Percentiles rank a stretch among this genome's conserved stretches.
phyloP scores from a whole-genome alignment of 2,329 filamentous ascomycete genomes.

The Penicillium digitatum region DNA sequence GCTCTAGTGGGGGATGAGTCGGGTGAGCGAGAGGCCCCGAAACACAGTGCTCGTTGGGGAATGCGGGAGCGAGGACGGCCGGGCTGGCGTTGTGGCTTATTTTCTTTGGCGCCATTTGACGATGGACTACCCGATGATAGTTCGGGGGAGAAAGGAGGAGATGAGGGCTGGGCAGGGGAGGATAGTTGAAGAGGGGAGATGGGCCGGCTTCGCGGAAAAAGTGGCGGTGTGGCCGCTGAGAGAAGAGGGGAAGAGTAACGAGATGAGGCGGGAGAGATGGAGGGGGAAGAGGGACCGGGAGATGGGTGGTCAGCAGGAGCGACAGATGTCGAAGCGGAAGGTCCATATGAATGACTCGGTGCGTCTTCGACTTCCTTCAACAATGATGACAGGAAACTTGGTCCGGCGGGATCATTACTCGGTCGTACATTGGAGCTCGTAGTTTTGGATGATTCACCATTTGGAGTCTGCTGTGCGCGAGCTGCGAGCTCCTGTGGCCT shows the following conservation, averaged over 20 bases:
- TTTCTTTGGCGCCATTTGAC: constrained; percentile 6
- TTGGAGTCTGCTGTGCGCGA: constrained; percentile 43
- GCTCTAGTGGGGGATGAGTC: constrained; percentile 66
- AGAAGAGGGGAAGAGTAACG: constrained; percentile 40
- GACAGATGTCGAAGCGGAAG: constrained; percentile 36
- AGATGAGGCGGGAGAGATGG: constrained; percentile 40
- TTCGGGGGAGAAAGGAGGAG: constrained; percentile 60
- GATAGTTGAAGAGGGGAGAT: constrained; percentile 37
- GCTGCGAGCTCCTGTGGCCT: constrained; percentile 55
- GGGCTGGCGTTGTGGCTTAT: constrained; percentile 11
- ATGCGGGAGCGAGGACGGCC: constrained; percentile 24
- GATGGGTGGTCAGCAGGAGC: constrained; percentile 36
- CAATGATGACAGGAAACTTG: constrained; percentile 81
- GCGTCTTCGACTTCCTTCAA: constrained; percentile 77
- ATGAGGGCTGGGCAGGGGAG: constrained; percentile 30
- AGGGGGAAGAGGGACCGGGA: constrained; percentile 42
- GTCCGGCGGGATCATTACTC: constrained; percentile 49
- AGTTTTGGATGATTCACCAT: constrained; percentile 39
- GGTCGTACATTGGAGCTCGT: constrained; percentile 31
- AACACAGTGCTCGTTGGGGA: constrained; percentile 21
- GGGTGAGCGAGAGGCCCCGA: constrained; percentile 43
- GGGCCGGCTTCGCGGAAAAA: constrained; percentile 31
- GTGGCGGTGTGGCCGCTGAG: constrained; percentile 39
- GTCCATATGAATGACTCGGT: constrained; percentile 31
- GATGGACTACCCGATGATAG: constrained; percentile 60